phyloP scores from a whole-genome alignment of 75 land plant species.

The Cupressus sempervirens region DNA sequence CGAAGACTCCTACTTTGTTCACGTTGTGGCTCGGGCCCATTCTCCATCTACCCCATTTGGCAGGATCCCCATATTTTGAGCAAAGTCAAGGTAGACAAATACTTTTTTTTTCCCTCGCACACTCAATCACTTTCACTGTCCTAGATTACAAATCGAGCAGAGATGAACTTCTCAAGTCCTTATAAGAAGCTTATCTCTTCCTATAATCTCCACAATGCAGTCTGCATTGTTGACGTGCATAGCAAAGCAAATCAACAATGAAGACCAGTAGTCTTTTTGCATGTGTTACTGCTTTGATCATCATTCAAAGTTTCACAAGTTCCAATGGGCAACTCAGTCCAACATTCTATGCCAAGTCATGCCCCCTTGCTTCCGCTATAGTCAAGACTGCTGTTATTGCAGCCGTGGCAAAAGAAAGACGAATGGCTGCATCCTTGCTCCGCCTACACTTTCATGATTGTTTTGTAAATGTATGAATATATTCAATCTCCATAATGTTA shows the following conservation, averaged over 20 bases:
- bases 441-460: conserved; percentile 30
- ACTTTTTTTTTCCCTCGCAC: no score
- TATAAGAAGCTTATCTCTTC: not conserved
- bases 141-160: no score
- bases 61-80: no score
- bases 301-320: not conserved
- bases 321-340: conserved; percentile 18
- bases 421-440: conserved; percentile 37
- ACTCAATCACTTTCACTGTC: no score
- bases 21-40: no score
- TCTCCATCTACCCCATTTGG: no score
- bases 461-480: conserved; percentile 23
- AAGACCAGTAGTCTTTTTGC: not conserved
- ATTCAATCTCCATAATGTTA: no score
- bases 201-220: not conserved
- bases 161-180: no score
- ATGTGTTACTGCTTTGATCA: not conserved
- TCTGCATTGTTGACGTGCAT: not conserved
- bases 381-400: conserved; percentile 16
- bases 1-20: no score
- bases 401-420: conserved; percentile 23
- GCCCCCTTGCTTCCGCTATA: conserved; percentile 25
- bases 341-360: conserved; percentile 16
- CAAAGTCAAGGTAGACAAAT: no score
- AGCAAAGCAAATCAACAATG: not conserved